Conservation (phyloP, 164 flowering plant species). For the Aristolochia contorta region DNA sequence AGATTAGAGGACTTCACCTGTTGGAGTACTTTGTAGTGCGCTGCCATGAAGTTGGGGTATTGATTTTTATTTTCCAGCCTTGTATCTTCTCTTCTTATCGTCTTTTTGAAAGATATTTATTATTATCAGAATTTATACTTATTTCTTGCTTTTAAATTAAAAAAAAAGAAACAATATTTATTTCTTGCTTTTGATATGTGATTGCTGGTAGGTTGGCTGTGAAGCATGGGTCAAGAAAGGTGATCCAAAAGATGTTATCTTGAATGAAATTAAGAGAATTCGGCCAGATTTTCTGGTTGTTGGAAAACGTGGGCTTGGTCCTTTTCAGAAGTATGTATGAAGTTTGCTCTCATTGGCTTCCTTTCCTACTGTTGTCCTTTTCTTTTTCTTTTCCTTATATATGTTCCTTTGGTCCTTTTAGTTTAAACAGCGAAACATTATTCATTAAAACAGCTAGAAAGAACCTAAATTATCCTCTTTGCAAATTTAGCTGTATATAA, state of each 20-base stretch:
- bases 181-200: not conserved
- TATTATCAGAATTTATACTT: not conserved
- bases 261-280: slow-evolving; percentile 67
- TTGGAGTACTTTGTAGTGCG: slow-evolving; percentile 67
- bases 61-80: slow-evolving; percentile 2
- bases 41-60: slow-evolving; percentile 76
- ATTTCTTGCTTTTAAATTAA: too few species aligned
- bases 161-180: too few species aligned
- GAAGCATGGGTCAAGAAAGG: slow-evolving; percentile 92
- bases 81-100: too few species aligned
- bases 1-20: slow-evolving; percentile 67
- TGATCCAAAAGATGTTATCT: slow-evolving; percentile 80
- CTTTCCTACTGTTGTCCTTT: not conserved
- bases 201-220: slow-evolving; percentile 50
- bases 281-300: slow-evolving; percentile 78
- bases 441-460: too few species aligned
- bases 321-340: slow-evolving; percentile 68
- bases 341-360: not conserved
- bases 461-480: too few species aligned
- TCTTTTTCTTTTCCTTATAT: not conserved
- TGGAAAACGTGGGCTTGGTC: slow-evolving; percentile 93
- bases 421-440: too few species aligned
- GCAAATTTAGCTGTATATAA: too few species aligned
- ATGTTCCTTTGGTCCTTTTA: too few species aligned
- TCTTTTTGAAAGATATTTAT: too few species aligned